A percentile compares a stretch with the other conserved stretches of the same genome.
These are phyloP conservation scores for Potentilla sterilis DNA, from an alignment of 306 rosid species.

Conservation along the genomic window DNA sequence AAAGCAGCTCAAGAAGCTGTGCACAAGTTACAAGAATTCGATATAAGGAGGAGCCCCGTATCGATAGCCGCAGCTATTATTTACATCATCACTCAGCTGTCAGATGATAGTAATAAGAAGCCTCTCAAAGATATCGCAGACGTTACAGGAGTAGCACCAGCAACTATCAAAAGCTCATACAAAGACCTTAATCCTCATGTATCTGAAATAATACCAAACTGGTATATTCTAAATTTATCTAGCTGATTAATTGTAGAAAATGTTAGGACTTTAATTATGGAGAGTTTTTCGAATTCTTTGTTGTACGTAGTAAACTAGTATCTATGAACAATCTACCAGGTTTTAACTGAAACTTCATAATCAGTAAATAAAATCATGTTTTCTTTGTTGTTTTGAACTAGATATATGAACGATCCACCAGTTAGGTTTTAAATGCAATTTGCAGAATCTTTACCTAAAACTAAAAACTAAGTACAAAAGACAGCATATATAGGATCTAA, in stretches of 20 bases:
- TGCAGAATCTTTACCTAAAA: neutral
- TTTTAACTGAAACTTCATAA: too few relatives aligned
- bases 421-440: too few relatives aligned
- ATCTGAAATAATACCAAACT: conserved; percentile 74
- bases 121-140: conserved; percentile 64
- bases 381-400: neutral
- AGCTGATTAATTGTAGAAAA: too few relatives aligned
- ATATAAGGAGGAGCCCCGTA: conserved; percentile 98
- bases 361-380: neutral
- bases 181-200: conserved; percentile 84
- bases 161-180: conserved; percentile 80
- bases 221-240: conserved; percentile 70
- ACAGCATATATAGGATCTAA: neutral
- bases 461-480: neutral
- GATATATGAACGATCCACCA: neutral
- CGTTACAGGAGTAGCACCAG: conserved; percentile 93
- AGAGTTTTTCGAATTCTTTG: too few relatives aligned
- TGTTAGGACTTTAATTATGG: too few relatives aligned
- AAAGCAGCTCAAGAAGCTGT: conserved; percentile 98
- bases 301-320: too few relatives aligned
- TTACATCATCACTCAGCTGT: conserved; percentile 83
- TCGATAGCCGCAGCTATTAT: conserved; percentile 94
- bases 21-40: conserved; percentile 76
- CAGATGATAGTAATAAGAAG: conserved; percentile 70
- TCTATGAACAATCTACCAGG: too few relatives aligned